Percentiles rank a stretch among this genome's conserved stretches.
phyloP scores from a whole-genome alignment of 306 rosid genomes.

The Fagus crenata region DNA sequence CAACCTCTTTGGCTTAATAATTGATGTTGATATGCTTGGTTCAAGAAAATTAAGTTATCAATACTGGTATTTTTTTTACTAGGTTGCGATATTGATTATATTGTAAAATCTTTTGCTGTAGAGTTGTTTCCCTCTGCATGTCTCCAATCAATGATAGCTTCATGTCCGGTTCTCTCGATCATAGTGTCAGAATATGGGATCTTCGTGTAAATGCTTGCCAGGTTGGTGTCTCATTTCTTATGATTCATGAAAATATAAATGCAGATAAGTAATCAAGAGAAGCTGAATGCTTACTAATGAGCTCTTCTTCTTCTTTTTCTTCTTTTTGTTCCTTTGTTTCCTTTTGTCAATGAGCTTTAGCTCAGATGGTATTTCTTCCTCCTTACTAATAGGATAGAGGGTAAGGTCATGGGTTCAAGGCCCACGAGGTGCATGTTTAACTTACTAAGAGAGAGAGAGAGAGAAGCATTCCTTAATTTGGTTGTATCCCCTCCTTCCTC shows the following conservation, averaged over 20 bases:
- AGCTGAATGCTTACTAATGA: neutral
- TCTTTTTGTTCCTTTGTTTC: no score
- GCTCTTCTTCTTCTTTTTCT: no score
- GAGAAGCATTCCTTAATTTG: neutral
- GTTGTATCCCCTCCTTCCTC: no score
- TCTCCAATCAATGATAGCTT: conserved; percentile 97
- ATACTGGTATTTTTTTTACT: conserved; percentile 11
- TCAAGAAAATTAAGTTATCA: conserved; percentile 2
- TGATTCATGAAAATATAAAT: neutral
- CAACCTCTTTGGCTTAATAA: neutral
- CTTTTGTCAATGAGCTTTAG: no score
- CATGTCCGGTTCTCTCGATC: conserved; percentile 98
- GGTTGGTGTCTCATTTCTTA: conserved; percentile 44
- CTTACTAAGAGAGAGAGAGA: no score
- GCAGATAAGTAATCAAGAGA: neutral
- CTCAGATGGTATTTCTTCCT: no score
- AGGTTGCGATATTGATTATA: conserved; percentile 31
- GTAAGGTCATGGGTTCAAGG: no score
- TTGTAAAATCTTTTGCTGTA: conserved; percentile 33
- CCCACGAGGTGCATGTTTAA: no score
- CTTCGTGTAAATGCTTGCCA: conserved; percentile 98
- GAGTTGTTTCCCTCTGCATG: conserved; percentile 97
- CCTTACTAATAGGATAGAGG: no score
- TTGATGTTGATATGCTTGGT: conserved; percentile 5
- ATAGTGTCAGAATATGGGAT: conserved; percentile 94